Percentiles rank a stretch among this genome's conserved stretches.
Conservation (phyloP, 192 early-diverging fungal genomes). For the Thoreauomyces humboldtii region DNA sequence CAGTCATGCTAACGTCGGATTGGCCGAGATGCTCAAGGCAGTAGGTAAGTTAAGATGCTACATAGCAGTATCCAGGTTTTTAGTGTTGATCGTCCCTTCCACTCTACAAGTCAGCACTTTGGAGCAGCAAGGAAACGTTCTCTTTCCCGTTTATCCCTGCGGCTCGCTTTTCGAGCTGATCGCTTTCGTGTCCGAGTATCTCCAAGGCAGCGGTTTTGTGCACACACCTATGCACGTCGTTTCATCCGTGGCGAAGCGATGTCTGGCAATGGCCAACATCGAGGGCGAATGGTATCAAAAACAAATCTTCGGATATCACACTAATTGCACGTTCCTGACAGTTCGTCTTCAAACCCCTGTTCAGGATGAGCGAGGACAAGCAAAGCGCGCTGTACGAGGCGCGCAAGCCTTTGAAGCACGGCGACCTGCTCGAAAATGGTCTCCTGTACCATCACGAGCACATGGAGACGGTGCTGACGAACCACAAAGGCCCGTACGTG, state of each 20-base stretch:
- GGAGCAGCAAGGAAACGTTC: constrained; percentile 60
- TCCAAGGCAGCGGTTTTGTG: constrained; percentile 55
- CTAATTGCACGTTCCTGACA: background rate
- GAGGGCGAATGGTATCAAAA: constrained; percentile 74
- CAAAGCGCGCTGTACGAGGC: constrained; percentile 69
- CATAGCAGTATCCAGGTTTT: too few relatives aligned
- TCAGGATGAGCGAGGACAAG: constrained; percentile 26
- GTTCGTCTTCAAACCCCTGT: background rate
- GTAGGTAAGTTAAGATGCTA: constrained; percentile 13
- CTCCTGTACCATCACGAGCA: constrained; percentile 35
- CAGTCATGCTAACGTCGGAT: too few relatives aligned
- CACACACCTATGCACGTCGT: constrained; percentile 68
- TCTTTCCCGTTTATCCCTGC: constrained; percentile 65
- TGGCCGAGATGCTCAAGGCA: constrained; percentile 3
- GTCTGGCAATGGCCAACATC: constrained; percentile 78
- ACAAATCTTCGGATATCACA: background rate
- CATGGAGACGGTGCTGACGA: constrained; percentile 38
- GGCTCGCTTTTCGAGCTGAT: constrained; percentile 78
- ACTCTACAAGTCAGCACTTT: constrained; percentile 43
- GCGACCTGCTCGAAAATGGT: constrained; percentile 44
- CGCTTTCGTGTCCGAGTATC: constrained; percentile 53
- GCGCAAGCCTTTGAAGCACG: constrained; percentile 53
- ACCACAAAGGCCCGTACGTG: constrained; percentile 56
- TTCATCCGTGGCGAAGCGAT: constrained; percentile 72
- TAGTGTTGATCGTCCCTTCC: too few relatives aligned